Percentiles rank a stretch among this genome's conserved stretches.
phyloP scores from a whole-genome alignment of 164 flowering plant species.

The Liquidambar formosana region DNA sequence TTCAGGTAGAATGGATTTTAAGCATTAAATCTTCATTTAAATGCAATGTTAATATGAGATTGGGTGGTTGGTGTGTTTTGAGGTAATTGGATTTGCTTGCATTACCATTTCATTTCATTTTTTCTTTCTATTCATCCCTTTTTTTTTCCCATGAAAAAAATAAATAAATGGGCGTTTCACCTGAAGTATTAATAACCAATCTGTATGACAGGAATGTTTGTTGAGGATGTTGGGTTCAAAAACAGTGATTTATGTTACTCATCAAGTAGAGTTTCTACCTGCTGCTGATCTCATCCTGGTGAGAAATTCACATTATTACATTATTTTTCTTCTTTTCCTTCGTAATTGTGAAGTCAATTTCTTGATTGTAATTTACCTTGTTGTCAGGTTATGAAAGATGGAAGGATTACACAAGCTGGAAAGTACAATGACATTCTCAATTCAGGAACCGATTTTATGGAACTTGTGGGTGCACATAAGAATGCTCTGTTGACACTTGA shows the following conservation, averaged over 20 bases:
- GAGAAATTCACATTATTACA: constrained; percentile 9
- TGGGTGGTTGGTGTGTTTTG: not conserved
- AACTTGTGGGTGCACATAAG: constrained; percentile 86
- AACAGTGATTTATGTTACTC: constrained; percentile 67
- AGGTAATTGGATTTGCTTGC: not conserved
- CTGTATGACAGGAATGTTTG: constrained; percentile 55
- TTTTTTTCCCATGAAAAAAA: not conserved
- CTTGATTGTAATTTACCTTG: not conserved
- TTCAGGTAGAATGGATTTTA: not conserved
- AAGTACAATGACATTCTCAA: constrained; percentile 70
- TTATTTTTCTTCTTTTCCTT: not conserved
- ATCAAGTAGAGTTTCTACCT: constrained; percentile 77
- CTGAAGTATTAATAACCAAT: not conserved
- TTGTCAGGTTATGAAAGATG: constrained; percentile 77
- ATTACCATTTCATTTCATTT: no score
- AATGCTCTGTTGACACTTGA: constrained; percentile 64
- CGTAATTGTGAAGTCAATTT: not conserved
- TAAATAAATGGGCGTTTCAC: not conserved
- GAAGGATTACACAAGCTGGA: constrained; percentile 79
- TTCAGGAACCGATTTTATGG: constrained; percentile 80
- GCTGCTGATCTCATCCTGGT: constrained; percentile 72
- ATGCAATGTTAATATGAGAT: not conserved
- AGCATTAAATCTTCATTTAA: not conserved
- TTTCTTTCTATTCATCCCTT: no score
- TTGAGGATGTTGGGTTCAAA: constrained; percentile 54